Evolutionary conservation across 2,329 filamentous ascomycete genomes (phyloP).

Genomic region (Ceratocystis cacaofunesta): DNA sequence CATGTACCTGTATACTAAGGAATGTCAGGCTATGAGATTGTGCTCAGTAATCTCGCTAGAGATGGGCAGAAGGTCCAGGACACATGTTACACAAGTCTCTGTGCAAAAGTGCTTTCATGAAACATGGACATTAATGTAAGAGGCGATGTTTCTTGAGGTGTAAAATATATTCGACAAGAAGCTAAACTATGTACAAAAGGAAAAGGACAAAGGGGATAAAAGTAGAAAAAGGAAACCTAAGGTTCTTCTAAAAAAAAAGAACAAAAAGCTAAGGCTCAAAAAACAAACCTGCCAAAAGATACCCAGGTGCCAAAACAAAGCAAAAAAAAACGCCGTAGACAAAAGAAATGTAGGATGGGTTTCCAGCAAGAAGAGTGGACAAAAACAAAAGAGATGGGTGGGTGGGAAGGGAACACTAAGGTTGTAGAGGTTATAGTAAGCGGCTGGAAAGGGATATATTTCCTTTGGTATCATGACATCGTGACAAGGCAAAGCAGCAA

Average conservation of each 20-base stretch:
- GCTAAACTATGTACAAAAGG: neutral
- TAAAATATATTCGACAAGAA: neutral
- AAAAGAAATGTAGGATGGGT: neutral
- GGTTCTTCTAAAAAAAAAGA: neutral
- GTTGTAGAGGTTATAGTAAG: neutral
- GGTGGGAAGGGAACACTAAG: neutral
- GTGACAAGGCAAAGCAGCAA: conserved; percentile 9
- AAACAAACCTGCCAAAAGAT: neutral
- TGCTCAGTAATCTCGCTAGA: neutral
- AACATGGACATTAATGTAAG: neutral
- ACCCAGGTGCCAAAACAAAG: neutral
- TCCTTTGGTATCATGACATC: conserved; percentile 16
- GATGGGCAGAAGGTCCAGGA: neutral
- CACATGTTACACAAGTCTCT: neutral
- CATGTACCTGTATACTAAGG: conserved; percentile 2
- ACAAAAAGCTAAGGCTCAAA: neutral
- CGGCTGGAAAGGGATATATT: neutral
- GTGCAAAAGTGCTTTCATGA: neutral
- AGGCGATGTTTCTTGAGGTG: neutral
- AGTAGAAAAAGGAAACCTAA: neutral
- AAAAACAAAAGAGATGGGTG: neutral
- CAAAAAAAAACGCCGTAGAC: neutral
- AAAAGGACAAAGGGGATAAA: neutral
- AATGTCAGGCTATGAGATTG: conserved; percentile 4
- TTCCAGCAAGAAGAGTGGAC: neutral